Evolutionary conservation across 1,284 basidiomycete genomes (phyloP).

Genomic region (Microstroma glucosiphilum): DNA sequence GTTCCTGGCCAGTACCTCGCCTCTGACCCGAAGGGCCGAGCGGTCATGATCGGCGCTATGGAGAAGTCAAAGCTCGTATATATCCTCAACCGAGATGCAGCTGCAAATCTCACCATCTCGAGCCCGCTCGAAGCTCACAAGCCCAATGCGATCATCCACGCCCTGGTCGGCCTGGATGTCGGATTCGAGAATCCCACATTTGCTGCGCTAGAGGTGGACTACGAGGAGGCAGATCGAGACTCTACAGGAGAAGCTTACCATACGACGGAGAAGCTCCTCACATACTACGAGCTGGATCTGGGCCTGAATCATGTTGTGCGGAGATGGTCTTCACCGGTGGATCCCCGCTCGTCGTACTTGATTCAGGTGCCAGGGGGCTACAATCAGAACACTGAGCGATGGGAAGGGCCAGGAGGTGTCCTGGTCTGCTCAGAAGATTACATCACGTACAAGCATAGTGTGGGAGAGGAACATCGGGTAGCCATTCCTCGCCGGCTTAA

Average conservation of each 20-base stretch:
- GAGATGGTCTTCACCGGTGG: constrained; percentile 46
- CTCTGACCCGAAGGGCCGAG: constrained; percentile 48
- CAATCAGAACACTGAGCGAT: constrained; percentile 44
- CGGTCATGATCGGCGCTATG: constrained; percentile 46
- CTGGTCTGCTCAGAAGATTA: constrained; percentile 49
- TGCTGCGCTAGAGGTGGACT: constrained; percentile 48
- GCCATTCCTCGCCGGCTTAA: constrained; percentile 47
- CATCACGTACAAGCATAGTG: constrained; percentile 48
- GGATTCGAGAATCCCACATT: constrained; percentile 49
- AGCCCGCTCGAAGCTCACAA: constrained; percentile 48
- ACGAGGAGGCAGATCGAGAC: constrained; percentile 46
- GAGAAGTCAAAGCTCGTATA: constrained; percentile 50
- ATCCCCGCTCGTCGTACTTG: constrained; percentile 35
- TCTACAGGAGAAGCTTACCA: constrained; percentile 40
- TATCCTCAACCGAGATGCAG: constrained; percentile 46
- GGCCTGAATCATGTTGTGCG: constrained; percentile 50
- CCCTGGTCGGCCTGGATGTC: constrained; percentile 47
- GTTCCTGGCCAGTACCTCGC: constrained; percentile 49
- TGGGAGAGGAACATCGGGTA: constrained; percentile 41
- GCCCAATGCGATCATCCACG: constrained; percentile 41
- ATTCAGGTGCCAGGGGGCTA: constrained; percentile 48
- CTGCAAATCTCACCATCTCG: constrained; percentile 49
- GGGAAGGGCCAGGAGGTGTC: constrained; percentile 50
- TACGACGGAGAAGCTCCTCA: constrained; percentile 37
- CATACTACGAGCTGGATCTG: constrained; percentile 50